These are phyloP conservation scores for Amniculicola lignicola DNA, from an alignment of 495 filamentous ascomycete genomes.

Conservation along the genomic window DNA sequence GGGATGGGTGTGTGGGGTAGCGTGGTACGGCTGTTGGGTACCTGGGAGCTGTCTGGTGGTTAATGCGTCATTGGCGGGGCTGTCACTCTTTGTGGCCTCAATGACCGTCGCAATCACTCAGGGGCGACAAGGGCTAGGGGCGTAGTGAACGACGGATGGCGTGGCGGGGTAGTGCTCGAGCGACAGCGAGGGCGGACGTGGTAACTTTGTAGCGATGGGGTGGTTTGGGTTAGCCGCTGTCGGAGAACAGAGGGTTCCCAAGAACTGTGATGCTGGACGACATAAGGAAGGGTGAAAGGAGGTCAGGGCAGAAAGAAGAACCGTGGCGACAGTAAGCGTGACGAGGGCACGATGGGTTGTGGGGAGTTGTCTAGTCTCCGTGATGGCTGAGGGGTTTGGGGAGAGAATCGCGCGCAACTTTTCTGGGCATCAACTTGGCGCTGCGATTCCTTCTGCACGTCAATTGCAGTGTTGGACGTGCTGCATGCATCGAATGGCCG, in stretches of 20 bases:
- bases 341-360: constrained; percentile 14
- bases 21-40: constrained; percentile 13
- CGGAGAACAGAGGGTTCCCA: constrained; percentile 32
- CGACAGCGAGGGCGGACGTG: constrained; percentile 8
- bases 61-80: constrained; percentile 21
- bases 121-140: background rate
- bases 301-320: background rate
- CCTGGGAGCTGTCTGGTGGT: constrained; percentile 1
- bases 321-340: constrained; percentile 26
- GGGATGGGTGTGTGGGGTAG: constrained; percentile 10
- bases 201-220: constrained; percentile 1
- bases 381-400: constrained; percentile 1
- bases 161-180: background rate
- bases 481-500: too few relatives aligned
- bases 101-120: too few relatives aligned
- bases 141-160: background rate
- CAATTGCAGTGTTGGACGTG: too few relatives aligned
- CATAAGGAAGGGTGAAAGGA: constrained; percentile 27
- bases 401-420: too few relatives aligned
- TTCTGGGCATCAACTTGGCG: too few relatives aligned
- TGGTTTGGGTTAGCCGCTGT: constrained; percentile 28
- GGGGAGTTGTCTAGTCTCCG: background rate
- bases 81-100: background rate
- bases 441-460: too few relatives aligned
- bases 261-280: constrained; percentile 25